phyloP scores from a whole-genome alignment of 257 asterid species.

The Eucommia ulmoides region DNA sequence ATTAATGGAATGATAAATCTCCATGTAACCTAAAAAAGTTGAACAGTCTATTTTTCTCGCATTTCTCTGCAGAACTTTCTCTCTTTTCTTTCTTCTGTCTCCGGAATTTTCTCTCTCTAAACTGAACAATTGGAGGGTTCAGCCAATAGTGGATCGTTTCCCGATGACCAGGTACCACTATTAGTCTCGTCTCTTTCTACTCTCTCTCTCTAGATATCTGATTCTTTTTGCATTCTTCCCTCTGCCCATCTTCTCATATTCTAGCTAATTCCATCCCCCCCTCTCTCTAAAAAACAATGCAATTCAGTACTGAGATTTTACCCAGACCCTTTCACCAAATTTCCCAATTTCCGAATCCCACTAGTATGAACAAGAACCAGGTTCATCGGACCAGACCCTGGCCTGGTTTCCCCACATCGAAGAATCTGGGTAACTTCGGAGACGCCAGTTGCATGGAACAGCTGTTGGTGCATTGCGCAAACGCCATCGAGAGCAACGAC shows the following conservation, averaged over 20 bases:
- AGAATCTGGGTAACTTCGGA: slow-evolving; percentile 30
- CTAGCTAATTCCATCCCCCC: slow-evolving; percentile 3
- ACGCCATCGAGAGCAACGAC: slow-evolving; percentile 75
- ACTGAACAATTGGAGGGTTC: background rate
- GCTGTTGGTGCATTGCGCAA: slow-evolving; percentile 72
- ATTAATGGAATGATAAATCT: slow-evolving; percentile 16
- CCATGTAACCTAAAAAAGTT: background rate
- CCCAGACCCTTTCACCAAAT: slow-evolving; percentile 25
- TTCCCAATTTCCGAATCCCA: slow-evolving; percentile 19
- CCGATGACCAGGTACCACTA: slow-evolving; percentile 61
- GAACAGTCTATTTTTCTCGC: background rate
- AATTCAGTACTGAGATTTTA: slow-evolving; percentile 47
- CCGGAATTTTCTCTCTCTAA: slow-evolving; percentile 15
- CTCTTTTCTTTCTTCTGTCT: slow-evolving; percentile 34
- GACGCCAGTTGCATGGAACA: slow-evolving; percentile 94
- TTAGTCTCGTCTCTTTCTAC: slow-evolving; percentile 69
- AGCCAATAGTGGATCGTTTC: slow-evolving; percentile 34
- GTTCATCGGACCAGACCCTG: slow-evolving; percentile 23
- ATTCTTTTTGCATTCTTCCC: background rate
- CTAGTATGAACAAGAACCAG: slow-evolving; percentile 31
- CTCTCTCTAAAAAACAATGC: slow-evolving; percentile 35
- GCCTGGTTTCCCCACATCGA: slow-evolving; percentile 61
- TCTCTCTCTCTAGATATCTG: slow-evolving; percentile 19
- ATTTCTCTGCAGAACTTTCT: slow-evolving; percentile 61
- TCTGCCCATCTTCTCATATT: background rate